Base-by-base conservation (phyloP, 345 rosid genomes). In the Bruguiera parviflora region DNA sequence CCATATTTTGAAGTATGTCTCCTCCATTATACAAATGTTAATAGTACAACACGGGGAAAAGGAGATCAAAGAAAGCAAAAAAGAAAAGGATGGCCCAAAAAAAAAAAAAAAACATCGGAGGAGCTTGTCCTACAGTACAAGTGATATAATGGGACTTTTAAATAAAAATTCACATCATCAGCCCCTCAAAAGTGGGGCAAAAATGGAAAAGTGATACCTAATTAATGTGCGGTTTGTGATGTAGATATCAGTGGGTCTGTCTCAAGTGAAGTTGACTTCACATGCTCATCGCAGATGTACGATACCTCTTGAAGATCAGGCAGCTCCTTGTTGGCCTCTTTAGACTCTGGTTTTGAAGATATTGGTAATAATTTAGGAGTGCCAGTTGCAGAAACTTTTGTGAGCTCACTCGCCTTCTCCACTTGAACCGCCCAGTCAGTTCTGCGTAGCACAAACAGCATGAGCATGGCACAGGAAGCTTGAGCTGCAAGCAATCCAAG, bases 401-500 rank as follows among this genome's bases (percentile, higher is more conserved):
- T 92, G 11, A 95, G 88, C 37, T 78, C 72, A 74, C 78, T 84
- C 20, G 99, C 96, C 83, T 96, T 86, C 51, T 88, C 82, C 0
- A 66, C 91, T 75, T 95, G 89, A 27, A 67, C 76, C 56, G 31
- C 58, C 99, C 98, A 92, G 61, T 95, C 96, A 28, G 96, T 95
- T 75, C 53, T 84, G 64, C 82, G 57, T 15, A 95, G 86, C 20
- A 87, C 89, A 65, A 37, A 75, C 6, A 95, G 71, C 97, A 95
- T 95, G 71, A 92, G 85, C 22, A 83, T 32, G 19, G 92, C 98
- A 63, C 99, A 95, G 0, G 96, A 84, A 10, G 80, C 96, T 80
- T 95, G 97, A 59, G 99, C 99, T 0, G 99, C 96, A 76, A 95
- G 88, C 74, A 95, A 81, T 56, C 98, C 99, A 0, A 86, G 49